Base-by-base conservation (phyloP, 345 rosid genomes). In the Melaleuca alternifolia region DNA sequence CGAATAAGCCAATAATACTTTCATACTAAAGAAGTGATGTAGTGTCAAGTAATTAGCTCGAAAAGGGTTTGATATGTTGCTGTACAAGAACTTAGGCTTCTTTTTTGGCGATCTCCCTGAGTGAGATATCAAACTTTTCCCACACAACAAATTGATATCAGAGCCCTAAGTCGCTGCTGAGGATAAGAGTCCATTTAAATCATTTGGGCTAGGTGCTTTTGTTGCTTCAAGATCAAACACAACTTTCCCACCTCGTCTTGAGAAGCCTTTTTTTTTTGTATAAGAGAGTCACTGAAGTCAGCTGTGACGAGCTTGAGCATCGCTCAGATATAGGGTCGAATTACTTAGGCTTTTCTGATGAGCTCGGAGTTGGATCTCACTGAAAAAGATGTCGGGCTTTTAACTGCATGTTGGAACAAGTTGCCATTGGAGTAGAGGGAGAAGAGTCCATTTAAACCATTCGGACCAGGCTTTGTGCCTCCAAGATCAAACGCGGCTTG, bases 161-260 rank as follows among this genome's bases (percentile, higher is more conserved):
- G 1, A 6, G 8, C 20, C 75, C 16, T 28, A 28, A 3, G 21
- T 28, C 2, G 0, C 24, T 10, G 26, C 1, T 10, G 5, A 1
- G 20, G 10, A 61, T 20, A 28, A 61, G 33, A 3, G 1, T 61
- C 18, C 20, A 28, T 61, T 28, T 14, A 61, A 61, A 61, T 61
- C 75, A 61, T 61, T 37, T 10, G 2, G 75, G 75, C 21, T 28
- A 28, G 75, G 21, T 28, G 41, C 41, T 37, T 61, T 61, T 14
- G 75, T 28, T 28, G 41, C 41, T 61, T 61, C 37, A 14, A 3
- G 10, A 61, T 61, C 41, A 28, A 61, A 30, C 41, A 28, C 0
- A 5, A 61, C 20, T 61, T 0, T 28, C 41, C 28, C 26, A 54
- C 21, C 75, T 28, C 15, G 0, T 61, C 41, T 28, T 0, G 37